A percentile compares a stretch with the other conserved stretches of the same genome.
Evolutionary conservation across 371 early-diverging fungal genomes (phyloP).

Genomic region (Amoeboaphelidium protococcarum): DNA sequence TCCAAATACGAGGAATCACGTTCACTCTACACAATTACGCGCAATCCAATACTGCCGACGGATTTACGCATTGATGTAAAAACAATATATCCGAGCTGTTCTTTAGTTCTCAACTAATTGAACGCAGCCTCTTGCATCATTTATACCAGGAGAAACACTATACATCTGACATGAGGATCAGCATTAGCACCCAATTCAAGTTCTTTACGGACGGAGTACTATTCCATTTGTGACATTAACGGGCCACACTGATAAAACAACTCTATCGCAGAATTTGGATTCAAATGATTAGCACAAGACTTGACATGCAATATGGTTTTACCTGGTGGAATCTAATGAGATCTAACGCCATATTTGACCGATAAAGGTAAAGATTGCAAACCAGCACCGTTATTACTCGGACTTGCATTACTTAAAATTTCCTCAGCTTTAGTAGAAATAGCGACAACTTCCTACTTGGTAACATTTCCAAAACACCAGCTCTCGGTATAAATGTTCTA

Average conservation of each 20-base stretch:
- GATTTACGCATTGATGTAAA: not conserved
- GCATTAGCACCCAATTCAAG: slow-evolving; percentile 22
- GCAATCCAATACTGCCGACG: not conserved
- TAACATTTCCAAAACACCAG: not conserved
- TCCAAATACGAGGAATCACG: not conserved
- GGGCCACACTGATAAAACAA: slow-evolving; percentile 31
- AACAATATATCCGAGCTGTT: slow-evolving; percentile 29
- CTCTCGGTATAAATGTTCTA: not conserved
- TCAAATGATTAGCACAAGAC: not conserved
- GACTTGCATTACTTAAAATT: too few species aligned
- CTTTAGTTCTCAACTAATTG: slow-evolving; percentile 71
- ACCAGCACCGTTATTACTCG: not conserved
- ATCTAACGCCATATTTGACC: too few species aligned
- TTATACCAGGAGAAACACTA: slow-evolving; percentile 37
- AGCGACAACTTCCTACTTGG: not conserved
- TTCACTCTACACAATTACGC: not conserved
- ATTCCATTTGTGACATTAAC: not conserved
- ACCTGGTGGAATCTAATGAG: not conserved
- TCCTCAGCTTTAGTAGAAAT: not conserved
- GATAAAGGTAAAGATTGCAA: not conserved
- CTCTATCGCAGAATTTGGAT: slow-evolving; percentile 65
- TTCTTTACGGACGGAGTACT: not conserved
- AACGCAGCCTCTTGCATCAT: slow-evolving; percentile 67
- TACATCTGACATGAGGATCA: slow-evolving; percentile 25
- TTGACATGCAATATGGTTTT: not conserved